Percentiles rank a stretch among this genome's conserved stretches.
Conservation (phyloP, 257 asterid species). For the Dorcoceras hygrometricum region DNA sequence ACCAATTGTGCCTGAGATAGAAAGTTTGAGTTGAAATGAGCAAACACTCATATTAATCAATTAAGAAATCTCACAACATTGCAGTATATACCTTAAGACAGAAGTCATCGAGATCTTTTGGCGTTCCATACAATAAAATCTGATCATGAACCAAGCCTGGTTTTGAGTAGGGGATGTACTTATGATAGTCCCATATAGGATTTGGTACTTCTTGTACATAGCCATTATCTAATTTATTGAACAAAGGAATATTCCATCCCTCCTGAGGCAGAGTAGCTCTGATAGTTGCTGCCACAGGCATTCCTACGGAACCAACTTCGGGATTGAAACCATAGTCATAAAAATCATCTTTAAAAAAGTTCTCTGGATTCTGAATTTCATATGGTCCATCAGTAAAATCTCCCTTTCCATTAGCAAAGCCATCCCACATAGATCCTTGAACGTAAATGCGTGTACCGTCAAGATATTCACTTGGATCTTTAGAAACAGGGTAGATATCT, state of each 20-base stretch:
- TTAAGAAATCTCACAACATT: constrained; percentile 13
- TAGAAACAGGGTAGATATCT: constrained; percentile 23
- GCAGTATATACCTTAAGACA: constrained; percentile 70
- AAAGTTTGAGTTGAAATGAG: constrained; percentile 15
- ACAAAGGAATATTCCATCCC: constrained; percentile 88
- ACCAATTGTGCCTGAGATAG: constrained; percentile 81
- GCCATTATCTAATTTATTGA: constrained; percentile 52
- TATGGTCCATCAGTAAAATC: constrained; percentile 92
- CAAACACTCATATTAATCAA: neutral
- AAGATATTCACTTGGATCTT: constrained; percentile 83
- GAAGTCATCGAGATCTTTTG: constrained; percentile 84
- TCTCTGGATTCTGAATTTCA: constrained; percentile 86
- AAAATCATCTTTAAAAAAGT: constrained; percentile 76
- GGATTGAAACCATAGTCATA: constrained; percentile 90
- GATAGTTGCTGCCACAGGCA: constrained; percentile 98
- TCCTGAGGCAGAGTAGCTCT: constrained; percentile 85
- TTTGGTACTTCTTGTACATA: constrained; percentile 81
- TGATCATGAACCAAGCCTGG: constrained; percentile 87
- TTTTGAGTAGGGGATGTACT: constrained; percentile 86
- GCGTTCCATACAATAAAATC: constrained; percentile 73
- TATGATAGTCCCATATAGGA: constrained; percentile 88
- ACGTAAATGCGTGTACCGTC: constrained; percentile 86
- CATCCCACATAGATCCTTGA: constrained; percentile 98
- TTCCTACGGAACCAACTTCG: constrained; percentile 96
- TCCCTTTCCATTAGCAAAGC: constrained; percentile 94